Evolutionary conservation across 176 grass and related monocot genomes (phyloP).

Genomic region (Alopecurus myosuroides): DNA sequence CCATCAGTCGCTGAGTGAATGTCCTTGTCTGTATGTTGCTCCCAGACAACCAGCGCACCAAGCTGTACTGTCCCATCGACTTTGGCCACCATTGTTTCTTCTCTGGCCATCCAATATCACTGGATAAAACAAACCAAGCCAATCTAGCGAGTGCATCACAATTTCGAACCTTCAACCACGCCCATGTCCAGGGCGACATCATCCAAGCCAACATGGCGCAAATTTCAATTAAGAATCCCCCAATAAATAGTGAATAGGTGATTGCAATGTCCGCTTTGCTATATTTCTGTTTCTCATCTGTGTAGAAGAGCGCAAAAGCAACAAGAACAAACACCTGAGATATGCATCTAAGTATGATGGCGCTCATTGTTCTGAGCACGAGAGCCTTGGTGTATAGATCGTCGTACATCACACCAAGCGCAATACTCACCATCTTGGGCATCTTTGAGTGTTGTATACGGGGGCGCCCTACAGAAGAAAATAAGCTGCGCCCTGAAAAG

Average conservation of each 20-base stretch:
- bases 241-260: not conserved
- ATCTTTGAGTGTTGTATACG: not conserved
- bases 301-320: not conserved
- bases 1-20: not conserved
- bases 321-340: not conserved
- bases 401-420: not conserved
- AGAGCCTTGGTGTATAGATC: not conserved
- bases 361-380: not conserved
- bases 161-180: not conserved
- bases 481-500: not conserved
- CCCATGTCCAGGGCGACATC: not conserved
- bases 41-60: not conserved
- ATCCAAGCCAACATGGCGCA: not conserved
- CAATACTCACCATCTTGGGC: not conserved
- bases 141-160: not conserved
- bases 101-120: not conserved
- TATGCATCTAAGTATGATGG: not conserved
- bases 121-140: not conserved
- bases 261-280: not conserved
- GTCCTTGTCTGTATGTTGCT: not conserved
- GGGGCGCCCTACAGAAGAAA: not conserved
- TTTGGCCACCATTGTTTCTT: not conserved
- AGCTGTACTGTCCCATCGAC: not conserved
- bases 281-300: not conserved
- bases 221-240: not conserved